Evolutionary conservation across 441 rosid genomes (phyloP).

Genomic region (Brassica hybrid): DNA sequence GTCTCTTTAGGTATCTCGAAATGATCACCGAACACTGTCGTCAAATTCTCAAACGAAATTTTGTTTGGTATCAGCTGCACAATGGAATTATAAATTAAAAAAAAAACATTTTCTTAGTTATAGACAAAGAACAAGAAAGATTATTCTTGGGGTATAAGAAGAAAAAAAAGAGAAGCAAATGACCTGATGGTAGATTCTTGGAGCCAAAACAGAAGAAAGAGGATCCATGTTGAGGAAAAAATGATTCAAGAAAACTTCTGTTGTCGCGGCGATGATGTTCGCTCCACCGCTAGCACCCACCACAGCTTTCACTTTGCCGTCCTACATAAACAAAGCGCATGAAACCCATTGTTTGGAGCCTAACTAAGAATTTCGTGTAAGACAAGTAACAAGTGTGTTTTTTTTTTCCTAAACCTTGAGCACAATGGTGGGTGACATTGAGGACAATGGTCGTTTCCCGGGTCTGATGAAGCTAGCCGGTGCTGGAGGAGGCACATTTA

Average conservation of each 20-base stretch:
- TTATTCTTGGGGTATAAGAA: neutral
- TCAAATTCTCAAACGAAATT: constrained; percentile 56
- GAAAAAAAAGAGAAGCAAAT: neutral
- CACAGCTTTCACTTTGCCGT: constrained; percentile 52
- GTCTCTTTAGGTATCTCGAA: constrained; percentile 48
- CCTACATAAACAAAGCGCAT: constrained; percentile 35
- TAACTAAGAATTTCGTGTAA: neutral
- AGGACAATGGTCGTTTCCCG: constrained; percentile 64
- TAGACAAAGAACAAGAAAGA: neutral
- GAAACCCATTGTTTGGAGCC: neutral
- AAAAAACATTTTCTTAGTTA: neutral
- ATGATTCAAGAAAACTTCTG: constrained; percentile 61
- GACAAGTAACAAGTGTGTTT: constrained; percentile 13
- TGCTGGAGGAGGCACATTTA: constrained; percentile 48
- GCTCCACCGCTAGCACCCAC: constrained; percentile 76
- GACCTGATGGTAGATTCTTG: constrained; percentile 72
- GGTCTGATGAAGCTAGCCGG: constrained; percentile 60
- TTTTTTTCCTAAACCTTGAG: constrained; percentile 45
- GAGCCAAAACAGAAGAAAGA: constrained; percentile 56
- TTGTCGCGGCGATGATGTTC: constrained; percentile 55
- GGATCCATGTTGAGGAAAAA: constrained; percentile 62
- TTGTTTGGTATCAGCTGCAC: constrained; percentile 53
- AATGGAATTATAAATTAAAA: neutral
- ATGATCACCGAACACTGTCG: constrained; percentile 49
- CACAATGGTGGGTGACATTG: constrained; percentile 67